Percentiles rank a stretch among this genome's conserved stretches.
Conservation (phyloP, 2,329 filamentous ascomycete genomes). For the Aspergillus candidus region DNA sequence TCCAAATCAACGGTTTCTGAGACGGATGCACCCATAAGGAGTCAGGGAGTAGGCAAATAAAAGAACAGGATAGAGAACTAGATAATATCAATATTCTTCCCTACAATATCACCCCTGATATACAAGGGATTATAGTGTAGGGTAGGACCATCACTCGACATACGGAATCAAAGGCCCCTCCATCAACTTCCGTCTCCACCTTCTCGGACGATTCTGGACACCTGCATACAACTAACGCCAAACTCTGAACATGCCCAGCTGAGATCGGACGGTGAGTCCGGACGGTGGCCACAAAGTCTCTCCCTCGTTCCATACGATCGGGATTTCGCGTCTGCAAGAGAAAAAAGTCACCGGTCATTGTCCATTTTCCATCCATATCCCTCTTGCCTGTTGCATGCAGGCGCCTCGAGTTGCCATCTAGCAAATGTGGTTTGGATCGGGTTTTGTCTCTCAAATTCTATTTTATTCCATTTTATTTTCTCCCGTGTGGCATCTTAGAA, state of each 20-base stretch:
- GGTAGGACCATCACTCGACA: background rate
- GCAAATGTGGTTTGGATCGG: too few relatives aligned
- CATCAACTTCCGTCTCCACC: constrained; percentile 8
- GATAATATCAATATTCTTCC: too few relatives aligned
- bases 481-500: background rate
- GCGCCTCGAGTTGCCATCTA: background rate
- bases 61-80: too few relatives aligned
- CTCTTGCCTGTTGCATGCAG: background rate
- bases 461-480: background rate
- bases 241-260: constrained; percentile 11
- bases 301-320: constrained; percentile 20
- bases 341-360: constrained; percentile 14
- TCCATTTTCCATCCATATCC: background rate
- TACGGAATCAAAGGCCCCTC: background rate
- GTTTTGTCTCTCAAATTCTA: too few relatives aligned
- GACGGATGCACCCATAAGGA: too few relatives aligned
- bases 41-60: too few relatives aligned
- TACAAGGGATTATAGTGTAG: background rate
- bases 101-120: background rate
- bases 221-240: constrained; percentile 17
- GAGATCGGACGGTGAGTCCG: constrained; percentile 21
- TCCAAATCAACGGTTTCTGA: constrained; percentile 6
- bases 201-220: constrained; percentile 18
- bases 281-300: constrained; percentile 10
- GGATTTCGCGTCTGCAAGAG: constrained; percentile 15